Evolutionary conservation across 169 alveolate genomes (phyloP).

Genomic region (Babesia bigemina): DNA sequence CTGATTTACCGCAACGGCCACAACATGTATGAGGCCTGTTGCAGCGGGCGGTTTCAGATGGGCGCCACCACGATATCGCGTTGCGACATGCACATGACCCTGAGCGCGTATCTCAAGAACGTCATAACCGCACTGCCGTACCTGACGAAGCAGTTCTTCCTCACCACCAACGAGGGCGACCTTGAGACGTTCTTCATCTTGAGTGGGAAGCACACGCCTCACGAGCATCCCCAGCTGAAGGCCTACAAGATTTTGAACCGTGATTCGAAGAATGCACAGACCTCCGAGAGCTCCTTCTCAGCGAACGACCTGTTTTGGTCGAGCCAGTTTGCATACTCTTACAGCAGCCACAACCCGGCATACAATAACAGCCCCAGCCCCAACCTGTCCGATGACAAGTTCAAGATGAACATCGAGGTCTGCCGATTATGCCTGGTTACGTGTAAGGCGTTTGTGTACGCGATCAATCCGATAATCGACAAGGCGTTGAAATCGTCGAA

Average conservation of each 20-base stretch:
- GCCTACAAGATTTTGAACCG: slow-evolving; percentile 54
- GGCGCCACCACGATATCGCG: slow-evolving; percentile 34
- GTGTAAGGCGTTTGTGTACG: slow-evolving; percentile 37
- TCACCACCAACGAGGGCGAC: slow-evolving; percentile 7
- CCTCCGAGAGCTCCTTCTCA: slow-evolving; percentile 42
- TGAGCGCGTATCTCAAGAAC: slow-evolving; percentile 22
- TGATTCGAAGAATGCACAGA: slow-evolving; percentile 21
- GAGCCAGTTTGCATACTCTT: slow-evolving; percentile 60
- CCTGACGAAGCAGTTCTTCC: slow-evolving; percentile 22
- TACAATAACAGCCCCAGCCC: slow-evolving; percentile 16
- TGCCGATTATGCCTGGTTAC: slow-evolving; percentile 36
- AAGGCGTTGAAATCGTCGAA: slow-evolving; percentile 1
- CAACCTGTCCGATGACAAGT: slow-evolving; percentile 11
- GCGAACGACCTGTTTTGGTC: slow-evolving; percentile 70
- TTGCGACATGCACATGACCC: slow-evolving; percentile 59
- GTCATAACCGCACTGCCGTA: slow-evolving; percentile 29
- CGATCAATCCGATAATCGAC: slow-evolving; percentile 40
- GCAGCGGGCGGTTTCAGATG: slow-evolving; percentile 50
- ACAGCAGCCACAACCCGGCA: slow-evolving; percentile 54
- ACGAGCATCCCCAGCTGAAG: slow-evolving; percentile 64
- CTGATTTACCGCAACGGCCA: slow-evolving; percentile 40
- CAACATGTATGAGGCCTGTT: slow-evolving; percentile 34
- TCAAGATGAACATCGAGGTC: slow-evolving; percentile 48
- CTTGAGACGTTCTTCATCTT: slow-evolving; percentile 25
- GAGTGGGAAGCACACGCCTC: slow-evolving; percentile 47